Conservation (phyloP, 1,284 basidiomycete genomes). For the Heterobasidion occidentale region DNA sequence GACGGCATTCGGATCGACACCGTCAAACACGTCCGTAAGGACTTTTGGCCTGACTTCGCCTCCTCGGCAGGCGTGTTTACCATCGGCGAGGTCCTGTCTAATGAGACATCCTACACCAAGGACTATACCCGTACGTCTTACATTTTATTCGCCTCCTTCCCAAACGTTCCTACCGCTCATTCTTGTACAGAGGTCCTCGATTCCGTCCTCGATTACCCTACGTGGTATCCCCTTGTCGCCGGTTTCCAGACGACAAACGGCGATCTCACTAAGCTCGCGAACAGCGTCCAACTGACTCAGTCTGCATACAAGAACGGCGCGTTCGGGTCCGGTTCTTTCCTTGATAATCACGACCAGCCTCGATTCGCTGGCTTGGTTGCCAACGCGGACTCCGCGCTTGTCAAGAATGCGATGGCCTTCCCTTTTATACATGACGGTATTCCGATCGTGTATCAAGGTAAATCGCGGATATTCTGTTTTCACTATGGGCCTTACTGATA, state of each 20-base stretch:
- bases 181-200: slow-evolving; percentile 27
- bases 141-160: neutral
- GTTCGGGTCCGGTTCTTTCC: slow-evolving; percentile 24
- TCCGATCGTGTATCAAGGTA: slow-evolving; percentile 48
- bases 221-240: slow-evolving; percentile 35
- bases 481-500: neutral
- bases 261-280: slow-evolving; percentile 23
- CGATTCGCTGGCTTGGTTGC: slow-evolving; percentile 26
- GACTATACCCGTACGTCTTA: neutral
- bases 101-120: slow-evolving; percentile 23
- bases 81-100: slow-evolving; percentile 74
- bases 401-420: slow-evolving; percentile 26
- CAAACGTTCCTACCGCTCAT: neutral
- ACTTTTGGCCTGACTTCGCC: slow-evolving; percentile 70
- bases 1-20: slow-evolving; percentile 77
- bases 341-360: slow-evolving; percentile 54
- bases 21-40: slow-evolving; percentile 52
- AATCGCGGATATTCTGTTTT: neutral
- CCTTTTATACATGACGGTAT: slow-evolving; percentile 36
- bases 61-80: slow-evolving; percentile 74
- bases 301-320: slow-evolving; percentile 22
- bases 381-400: slow-evolving; percentile 24
- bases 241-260: slow-evolving; percentile 27
- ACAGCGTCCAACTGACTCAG: slow-evolving; percentile 23
- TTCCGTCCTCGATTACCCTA: slow-evolving; percentile 47